A percentile compares a stretch with the other conserved stretches of the same genome.
Conservation (phyloP, 169 alveolate genomes). For the Cryptosporidium xiaoi region DNA sequence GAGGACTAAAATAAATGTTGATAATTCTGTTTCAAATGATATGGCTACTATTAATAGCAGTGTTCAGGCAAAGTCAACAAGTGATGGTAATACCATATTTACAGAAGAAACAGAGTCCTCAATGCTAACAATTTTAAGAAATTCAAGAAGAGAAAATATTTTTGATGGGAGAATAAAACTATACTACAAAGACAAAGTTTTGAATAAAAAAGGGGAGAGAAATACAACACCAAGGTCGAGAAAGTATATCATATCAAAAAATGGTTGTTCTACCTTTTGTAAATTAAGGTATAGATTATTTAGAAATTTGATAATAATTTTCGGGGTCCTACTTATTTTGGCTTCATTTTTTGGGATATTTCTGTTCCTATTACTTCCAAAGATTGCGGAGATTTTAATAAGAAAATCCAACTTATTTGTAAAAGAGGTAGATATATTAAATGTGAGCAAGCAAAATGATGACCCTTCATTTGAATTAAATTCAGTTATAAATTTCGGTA, state of each 20-base stretch:
- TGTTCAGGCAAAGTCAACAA: not conserved
- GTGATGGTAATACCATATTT: slow-evolving; percentile 59
- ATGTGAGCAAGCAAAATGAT: slow-evolving; percentile 28
- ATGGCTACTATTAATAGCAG: no score
- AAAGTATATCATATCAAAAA: not conserved
- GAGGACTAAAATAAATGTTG: not conserved
- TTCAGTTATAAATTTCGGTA: not conserved
- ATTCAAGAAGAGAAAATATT: slow-evolving; percentile 36
- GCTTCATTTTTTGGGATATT: slow-evolving; percentile 16
- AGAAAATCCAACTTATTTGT: slow-evolving; percentile 17
- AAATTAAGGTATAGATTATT: slow-evolving; percentile 1
- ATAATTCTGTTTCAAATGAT: not conserved
- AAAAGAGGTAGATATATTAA: slow-evolving; percentile 45
- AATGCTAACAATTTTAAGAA: slow-evolving; percentile 35
- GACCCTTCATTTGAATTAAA: slow-evolving; percentile 62
- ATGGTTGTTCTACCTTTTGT: not conserved
- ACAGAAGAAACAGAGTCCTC: slow-evolving; percentile 65
- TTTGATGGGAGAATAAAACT: slow-evolving; percentile 57
- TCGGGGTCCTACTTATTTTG: slow-evolving; percentile 12
- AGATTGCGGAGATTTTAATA: slow-evolving; percentile 37
- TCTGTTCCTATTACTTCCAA: slow-evolving; percentile 22
- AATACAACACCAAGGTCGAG: slow-evolving; percentile 7
- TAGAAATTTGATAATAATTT: slow-evolving; percentile 3
- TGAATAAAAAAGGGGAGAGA: slow-evolving; percentile 24
- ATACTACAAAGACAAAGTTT: slow-evolving; percentile 15